Percentiles rank a stretch among this genome's conserved stretches.
These are phyloP conservation scores for Colletotrichum lini DNA, from an alignment of 2,329 filamentous ascomycete genomes.

Conservation along the genomic window DNA sequence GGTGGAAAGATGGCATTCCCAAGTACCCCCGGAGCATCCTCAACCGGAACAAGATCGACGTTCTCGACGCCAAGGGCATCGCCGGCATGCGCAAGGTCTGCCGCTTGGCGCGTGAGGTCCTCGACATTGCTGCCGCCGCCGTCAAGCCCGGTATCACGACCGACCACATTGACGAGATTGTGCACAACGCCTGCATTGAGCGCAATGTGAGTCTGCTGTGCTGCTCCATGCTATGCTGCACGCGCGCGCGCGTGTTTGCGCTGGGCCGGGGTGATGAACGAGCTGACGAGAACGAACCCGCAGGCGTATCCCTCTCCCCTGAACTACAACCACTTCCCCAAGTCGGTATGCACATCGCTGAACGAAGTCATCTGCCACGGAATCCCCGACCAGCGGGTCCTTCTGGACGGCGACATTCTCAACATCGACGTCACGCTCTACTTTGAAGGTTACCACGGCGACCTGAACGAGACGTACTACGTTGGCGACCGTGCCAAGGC, in stretches of 20 bases:
- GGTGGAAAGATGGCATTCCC: slow-evolving; percentile 86
- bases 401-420: slow-evolving; percentile 94
- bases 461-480: slow-evolving; percentile 99
- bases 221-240: no score
- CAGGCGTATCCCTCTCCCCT: slow-evolving; percentile 95
- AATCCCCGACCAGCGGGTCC: slow-evolving; percentile 90
- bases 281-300: slow-evolving; percentile 12
- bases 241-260: not conserved
- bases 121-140: slow-evolving; percentile 90
- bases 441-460: slow-evolving; percentile 94
- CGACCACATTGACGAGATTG: slow-evolving; percentile 93
- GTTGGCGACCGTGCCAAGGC: slow-evolving; percentile 89
- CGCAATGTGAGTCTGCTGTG: slow-evolving; percentile 77
- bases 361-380: slow-evolving; percentile 99
- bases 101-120: slow-evolving; percentile 86
- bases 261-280: not conserved
- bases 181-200: slow-evolving; percentile 95
- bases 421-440: slow-evolving; percentile 98
- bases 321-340: slow-evolving; percentile 97
- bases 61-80: slow-evolving; percentile 84
- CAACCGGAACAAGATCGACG: slow-evolving; percentile 84
- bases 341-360: slow-evolving; percentile 95
- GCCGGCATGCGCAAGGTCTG: slow-evolving; percentile 96
- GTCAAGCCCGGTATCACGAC: slow-evolving; percentile 93
- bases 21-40: slow-evolving; percentile 72